Evolutionary conservation across 352 stramenopile species (phyloP).

Genomic region (Globisporangium viniferum): DNA sequence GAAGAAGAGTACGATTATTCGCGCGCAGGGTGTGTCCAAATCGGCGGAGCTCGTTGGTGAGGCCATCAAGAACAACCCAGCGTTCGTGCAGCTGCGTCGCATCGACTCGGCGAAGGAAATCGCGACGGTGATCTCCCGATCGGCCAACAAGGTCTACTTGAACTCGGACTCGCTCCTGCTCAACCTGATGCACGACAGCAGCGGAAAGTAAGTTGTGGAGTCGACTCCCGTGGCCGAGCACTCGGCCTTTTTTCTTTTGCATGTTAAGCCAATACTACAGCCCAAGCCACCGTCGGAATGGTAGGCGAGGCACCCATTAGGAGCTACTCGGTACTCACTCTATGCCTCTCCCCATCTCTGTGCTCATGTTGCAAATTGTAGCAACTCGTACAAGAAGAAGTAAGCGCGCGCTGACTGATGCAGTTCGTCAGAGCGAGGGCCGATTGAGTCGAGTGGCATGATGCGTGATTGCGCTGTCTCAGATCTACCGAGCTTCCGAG

Average conservation of each 20-base stretch:
- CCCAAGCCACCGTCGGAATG: neutral
- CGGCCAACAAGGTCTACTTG: constrained; percentile 98
- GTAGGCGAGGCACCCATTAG: neutral
- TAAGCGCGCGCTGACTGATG: neutral
- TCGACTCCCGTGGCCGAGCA: neutral
- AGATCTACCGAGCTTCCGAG: neutral
- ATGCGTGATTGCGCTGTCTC: constrained; percentile 10
- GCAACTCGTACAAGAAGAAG: constrained; percentile 12
- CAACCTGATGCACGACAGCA: constrained; percentile 90
- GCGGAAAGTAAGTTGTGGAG: constrained; percentile 41
- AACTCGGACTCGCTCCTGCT: constrained; percentile 97
- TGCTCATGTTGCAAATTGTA: constrained; percentile 7
- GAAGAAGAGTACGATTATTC: constrained; percentile 98
- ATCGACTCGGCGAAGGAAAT: constrained; percentile 99
- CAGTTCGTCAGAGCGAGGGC: neutral
- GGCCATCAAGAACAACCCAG: constrained; percentile 99
- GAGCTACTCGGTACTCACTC: neutral
- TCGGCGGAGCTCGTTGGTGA: constrained; percentile 97
- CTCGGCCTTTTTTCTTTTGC: neutral
- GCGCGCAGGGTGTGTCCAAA: constrained; percentile 97
- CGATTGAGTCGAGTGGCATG: neutral
- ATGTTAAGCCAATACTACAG: constrained; percentile 5
- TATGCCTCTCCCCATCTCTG: neutral
- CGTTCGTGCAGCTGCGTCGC: constrained; percentile 98
- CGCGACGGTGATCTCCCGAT: constrained; percentile 93